Conservation (phyloP, 331 rosid genomes). For the Arachis monticola region DNA sequence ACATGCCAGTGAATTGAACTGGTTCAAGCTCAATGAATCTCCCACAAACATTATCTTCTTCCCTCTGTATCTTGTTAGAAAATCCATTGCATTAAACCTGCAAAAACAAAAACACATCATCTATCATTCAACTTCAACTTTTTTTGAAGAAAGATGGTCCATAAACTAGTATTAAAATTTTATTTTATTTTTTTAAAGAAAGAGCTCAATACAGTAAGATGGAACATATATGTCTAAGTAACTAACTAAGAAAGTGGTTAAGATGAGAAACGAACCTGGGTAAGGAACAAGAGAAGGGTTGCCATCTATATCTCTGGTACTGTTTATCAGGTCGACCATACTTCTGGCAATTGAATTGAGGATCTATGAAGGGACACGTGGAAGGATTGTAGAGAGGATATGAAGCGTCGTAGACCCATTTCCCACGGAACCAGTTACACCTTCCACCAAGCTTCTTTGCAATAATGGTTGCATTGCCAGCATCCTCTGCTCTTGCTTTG, state of each 20-base stretch:
- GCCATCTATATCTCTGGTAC: slow-evolving; percentile 86
- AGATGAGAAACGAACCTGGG: slow-evolving; percentile 59
- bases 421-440: slow-evolving; percentile 72
- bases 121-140: no score
- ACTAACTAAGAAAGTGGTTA: no score
- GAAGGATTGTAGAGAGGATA: slow-evolving; percentile 78
- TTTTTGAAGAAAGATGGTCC: no score
- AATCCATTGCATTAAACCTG: slow-evolving; percentile 81
- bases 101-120: no score
- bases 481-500: slow-evolving; percentile 55
- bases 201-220: no score
- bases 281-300: slow-evolving; percentile 74
- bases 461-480: slow-evolving; percentile 9
- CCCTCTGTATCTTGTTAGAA: slow-evolving; percentile 76
- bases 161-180: no score
- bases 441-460: slow-evolving; percentile 59
- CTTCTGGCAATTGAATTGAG: slow-evolving; percentile 87
- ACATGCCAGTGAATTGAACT: slow-evolving; percentile 85
- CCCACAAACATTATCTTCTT: slow-evolving; percentile 98
- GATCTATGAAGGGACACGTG: slow-evolving; percentile 87
- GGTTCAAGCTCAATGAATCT: slow-evolving; percentile 88
- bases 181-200: no score
- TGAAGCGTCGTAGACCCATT: slow-evolving; percentile 82
- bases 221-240: no score
- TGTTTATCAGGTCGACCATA: slow-evolving; percentile 73